These are phyloP conservation scores for Syzygium syzygioides DNA, from an alignment of 441 rosid genomes.

Conservation along the genomic window DNA sequence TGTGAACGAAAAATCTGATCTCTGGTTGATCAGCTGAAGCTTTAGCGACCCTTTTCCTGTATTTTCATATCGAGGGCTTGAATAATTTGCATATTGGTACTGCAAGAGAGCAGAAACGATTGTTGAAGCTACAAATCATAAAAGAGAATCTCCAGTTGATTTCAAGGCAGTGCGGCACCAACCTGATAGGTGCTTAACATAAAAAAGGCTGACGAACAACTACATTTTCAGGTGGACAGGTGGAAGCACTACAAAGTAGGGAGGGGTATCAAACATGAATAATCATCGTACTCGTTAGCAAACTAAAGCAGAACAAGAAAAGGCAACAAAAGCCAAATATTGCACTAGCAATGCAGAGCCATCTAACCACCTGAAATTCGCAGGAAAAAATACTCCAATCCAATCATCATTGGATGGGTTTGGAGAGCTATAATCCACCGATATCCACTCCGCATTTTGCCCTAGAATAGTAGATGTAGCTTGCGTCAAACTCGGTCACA, in stretches of 20 bases:
- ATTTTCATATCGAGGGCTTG: slow-evolving; percentile 38
- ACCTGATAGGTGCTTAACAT: slow-evolving; percentile 82
- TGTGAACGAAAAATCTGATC: slow-evolving; percentile 73
- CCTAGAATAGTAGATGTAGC: slow-evolving; percentile 24
- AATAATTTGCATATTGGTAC: slow-evolving; percentile 75
- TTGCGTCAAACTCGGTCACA: background rate
- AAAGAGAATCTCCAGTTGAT: background rate
- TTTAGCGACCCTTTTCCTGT: slow-evolving; percentile 60
- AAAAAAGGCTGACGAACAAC: slow-evolving; percentile 38
- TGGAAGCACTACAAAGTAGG: slow-evolving; percentile 40
- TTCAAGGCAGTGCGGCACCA: background rate
- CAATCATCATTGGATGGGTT: slow-evolving; percentile 70
- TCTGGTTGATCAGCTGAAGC: slow-evolving; percentile 73
- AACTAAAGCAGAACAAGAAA: background rate
- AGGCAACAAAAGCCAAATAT: too few species aligned
- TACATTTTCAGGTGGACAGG: slow-evolving; percentile 43
- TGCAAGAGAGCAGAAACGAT: slow-evolving; percentile 22
- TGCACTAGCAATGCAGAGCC: background rate
- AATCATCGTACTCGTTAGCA: too few species aligned
- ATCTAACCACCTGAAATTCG: slow-evolving; percentile 55
- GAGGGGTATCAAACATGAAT: too few species aligned
- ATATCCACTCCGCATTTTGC: slow-evolving; percentile 51
- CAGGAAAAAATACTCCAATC: slow-evolving; percentile 91
- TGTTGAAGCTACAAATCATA: background rate
- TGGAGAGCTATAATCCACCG: slow-evolving; percentile 41